Base-by-base conservation (phyloP, 768 basidiomycete genomes). In the Infundibulicybe gibba region DNA sequence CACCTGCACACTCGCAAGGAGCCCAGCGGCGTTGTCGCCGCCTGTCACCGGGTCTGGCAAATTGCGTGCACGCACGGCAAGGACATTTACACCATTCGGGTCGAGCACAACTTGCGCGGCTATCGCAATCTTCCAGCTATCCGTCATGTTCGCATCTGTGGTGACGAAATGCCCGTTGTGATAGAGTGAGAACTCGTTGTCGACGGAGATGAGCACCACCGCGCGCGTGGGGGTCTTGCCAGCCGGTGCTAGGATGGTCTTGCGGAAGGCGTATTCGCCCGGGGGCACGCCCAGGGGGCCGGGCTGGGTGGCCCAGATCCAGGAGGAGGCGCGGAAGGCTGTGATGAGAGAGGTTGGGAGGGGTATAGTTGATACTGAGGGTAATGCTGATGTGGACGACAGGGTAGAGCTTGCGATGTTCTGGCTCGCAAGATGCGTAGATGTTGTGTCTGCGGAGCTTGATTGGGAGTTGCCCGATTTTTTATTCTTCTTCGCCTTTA, bases 251-350 rank as follows among this genome's bases (percentile, higher is more conserved):
- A 49, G 34, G 48, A 53, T 61, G 0, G 59, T 61, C 40, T 59
- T 59, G n/a, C 66, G 62, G 43, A 68, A 61, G 8, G 58, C 66
- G n/a, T 58, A 50, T 19, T 56, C 56, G n/a, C 52, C 59, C 6
- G 59, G 10, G 15, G 59, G 56, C 10, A 54, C 53, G 43, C 57
- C 53, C 2, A 54, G 53, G 16, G 54, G 37, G 14, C 54, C 43
- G 14, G 53, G 32, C 48, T 63, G 62, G 5, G 47, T 16, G 1
- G 62, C 61, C 62, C 63, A 66, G 16, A 66, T 66, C 62, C 64
- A 64, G 2, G 54, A 55, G 21, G 57, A 50, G 25, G 39, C 30
- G 2, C 50, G 54, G 40, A 65, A 63, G 5, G 57, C 49, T 1
- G 55, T 44, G 9, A 53, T 40, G 6, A 62, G 52, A 21, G 52